These are phyloP conservation scores for Leccinum colubrinum DNA, from an alignment of 1,284 basidiomycete species.

Conservation along the genomic window DNA sequence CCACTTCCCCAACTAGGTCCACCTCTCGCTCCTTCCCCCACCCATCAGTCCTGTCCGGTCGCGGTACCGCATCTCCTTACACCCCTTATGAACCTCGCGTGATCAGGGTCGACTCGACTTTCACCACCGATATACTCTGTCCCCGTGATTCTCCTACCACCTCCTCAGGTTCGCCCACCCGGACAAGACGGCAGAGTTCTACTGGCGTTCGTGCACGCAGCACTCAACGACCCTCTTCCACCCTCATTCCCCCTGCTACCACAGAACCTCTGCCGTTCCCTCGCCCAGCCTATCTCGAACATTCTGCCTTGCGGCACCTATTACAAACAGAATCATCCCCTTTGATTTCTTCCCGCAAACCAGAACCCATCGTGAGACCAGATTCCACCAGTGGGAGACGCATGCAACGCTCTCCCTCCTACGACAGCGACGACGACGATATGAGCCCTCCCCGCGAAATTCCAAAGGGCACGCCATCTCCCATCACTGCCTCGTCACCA, in stretches of 20 bases:
- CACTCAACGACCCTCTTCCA: slow-evolving; percentile 28
- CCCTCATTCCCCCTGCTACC: slow-evolving; percentile 13
- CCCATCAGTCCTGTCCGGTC: slow-evolving; percentile 22
- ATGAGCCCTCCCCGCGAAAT: slow-evolving; percentile 45
- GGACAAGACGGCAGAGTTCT: slow-evolving; percentile 46
- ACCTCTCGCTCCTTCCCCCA: slow-evolving; percentile 37
- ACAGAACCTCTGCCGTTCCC: slow-evolving; percentile 43
- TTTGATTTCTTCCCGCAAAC: slow-evolving; percentile 38
- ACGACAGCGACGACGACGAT: slow-evolving; percentile 66
- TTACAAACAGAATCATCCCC: slow-evolving; percentile 60
- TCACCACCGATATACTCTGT: slow-evolving; percentile 38
- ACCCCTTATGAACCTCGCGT: slow-evolving; percentile 61
- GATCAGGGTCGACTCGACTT: slow-evolving; percentile 49
- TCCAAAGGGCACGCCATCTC: slow-evolving; percentile 29
- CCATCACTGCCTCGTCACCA: slow-evolving; percentile 35
- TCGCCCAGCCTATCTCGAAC: slow-evolving; percentile 69
- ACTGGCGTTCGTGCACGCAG: slow-evolving; percentile 36
- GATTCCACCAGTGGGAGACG: slow-evolving; percentile 21
- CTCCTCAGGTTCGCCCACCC: slow-evolving; percentile 38
- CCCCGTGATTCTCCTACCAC: slow-evolving; percentile 26
- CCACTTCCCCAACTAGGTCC: slow-evolving; percentile 39
- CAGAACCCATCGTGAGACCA: slow-evolving; percentile 29
- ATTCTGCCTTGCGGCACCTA: slow-evolving; percentile 67
- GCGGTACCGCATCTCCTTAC: slow-evolving; percentile 24
- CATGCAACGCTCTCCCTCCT: slow-evolving; percentile 30